A percentile compares a stretch with the other conserved stretches of the same genome.
Conservation (phyloP, 495 filamentous ascomycete genomes). For the Podospora pseudocomata region DNA sequence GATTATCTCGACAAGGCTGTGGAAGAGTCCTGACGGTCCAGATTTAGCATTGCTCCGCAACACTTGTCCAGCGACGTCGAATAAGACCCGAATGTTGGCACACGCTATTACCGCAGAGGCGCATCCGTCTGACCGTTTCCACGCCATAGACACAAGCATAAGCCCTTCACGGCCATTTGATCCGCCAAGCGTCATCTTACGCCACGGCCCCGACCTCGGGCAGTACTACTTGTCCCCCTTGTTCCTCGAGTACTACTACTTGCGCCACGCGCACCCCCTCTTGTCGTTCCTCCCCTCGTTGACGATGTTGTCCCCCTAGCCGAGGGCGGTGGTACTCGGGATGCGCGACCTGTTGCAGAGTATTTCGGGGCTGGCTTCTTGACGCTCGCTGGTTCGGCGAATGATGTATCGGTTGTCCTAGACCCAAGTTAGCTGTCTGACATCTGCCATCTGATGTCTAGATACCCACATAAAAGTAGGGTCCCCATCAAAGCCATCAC, state of each 20-base stretch:
- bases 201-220: constrained; percentile 39
- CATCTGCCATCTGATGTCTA: neutral
- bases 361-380: constrained; percentile 66
- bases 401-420: constrained; percentile 92
- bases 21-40: constrained; percentile 9
- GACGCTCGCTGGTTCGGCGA: constrained; percentile 76
- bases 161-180: neutral
- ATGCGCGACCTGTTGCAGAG: constrained; percentile 45
- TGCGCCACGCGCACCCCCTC: constrained; percentile 29
- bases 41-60: neutral
- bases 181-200: constrained; percentile 25
- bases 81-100: no score
- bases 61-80: no score
- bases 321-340: constrained; percentile 37
- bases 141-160: neutral
- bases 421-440: constrained; percentile 26
- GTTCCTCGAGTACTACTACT: constrained; percentile 25
- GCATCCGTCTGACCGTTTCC: neutral
- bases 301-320: constrained; percentile 35
- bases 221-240: constrained; percentile 44
- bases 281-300: constrained; percentile 32
- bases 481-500: constrained; percentile 51
- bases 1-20: constrained; percentile 24
- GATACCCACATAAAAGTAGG: constrained; percentile 78
- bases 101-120: neutral